Conservation (phyloP, 352 stramenopile species). For the Phytophthora pseudosyringae region DNA sequence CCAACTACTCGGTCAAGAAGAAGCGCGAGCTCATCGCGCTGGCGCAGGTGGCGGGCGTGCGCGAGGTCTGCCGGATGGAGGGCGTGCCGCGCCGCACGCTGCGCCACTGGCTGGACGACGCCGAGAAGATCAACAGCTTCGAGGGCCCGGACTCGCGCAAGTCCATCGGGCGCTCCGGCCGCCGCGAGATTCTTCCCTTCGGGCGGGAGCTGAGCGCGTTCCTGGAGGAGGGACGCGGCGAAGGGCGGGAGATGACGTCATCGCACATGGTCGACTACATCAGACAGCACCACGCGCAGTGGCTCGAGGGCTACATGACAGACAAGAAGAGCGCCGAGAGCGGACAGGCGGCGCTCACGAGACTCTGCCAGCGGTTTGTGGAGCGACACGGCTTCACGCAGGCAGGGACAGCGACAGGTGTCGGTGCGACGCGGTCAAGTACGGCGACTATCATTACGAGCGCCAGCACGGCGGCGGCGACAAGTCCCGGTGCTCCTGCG, state of each 20-base stretch:
- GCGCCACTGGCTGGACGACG: conserved; percentile 50
- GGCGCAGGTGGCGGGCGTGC: conserved; percentile 40
- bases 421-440: not conserved
- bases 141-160: conserved; percentile 45
- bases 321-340: conserved; percentile 54
- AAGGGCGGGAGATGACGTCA: conserved; percentile 44
- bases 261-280: conserved; percentile 56
- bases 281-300: conserved; percentile 37
- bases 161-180: conserved; percentile 49
- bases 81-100: conserved; percentile 46
- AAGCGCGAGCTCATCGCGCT: conserved; percentile 54
- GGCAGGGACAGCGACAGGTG: not conserved
- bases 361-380: conserved; percentile 49
- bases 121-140: conserved; percentile 55
- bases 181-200: conserved; percentile 47
- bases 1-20: conserved; percentile 54
- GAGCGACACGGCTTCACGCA: conserved; percentile 42
- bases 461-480: not conserved
- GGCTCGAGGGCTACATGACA: conserved; percentile 44
- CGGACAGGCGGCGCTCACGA: conserved; percentile 44
- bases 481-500: not conserved
- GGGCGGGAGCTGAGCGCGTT: conserved; percentile 39
- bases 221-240: conserved; percentile 28
- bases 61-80: conserved; percentile 47
- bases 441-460: conserved; percentile 4